A percentile compares a stretch with the other conserved stretches of the same genome.
phyloP scores from a whole-genome alignment of 2,329 filamentous ascomycete species.

The Stagonosporopsis tanaceti region DNA sequence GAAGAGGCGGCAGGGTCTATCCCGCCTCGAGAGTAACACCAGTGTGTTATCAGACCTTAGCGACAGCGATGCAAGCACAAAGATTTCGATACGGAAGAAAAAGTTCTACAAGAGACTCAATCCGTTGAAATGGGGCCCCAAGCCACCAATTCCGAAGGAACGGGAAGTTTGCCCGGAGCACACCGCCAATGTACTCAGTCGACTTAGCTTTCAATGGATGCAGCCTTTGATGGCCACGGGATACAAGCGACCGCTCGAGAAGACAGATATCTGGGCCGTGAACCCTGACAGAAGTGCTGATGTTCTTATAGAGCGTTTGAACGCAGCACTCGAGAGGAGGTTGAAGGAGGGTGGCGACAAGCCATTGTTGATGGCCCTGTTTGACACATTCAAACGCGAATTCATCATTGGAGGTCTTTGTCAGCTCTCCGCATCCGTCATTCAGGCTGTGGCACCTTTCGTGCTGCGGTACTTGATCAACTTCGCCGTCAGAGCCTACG shows the following conservation, averaged over 20 bases:
- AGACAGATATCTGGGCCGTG: constrained; percentile 87
- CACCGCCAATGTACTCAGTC: constrained; percentile 75
- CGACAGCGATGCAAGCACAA: constrained; percentile 40
- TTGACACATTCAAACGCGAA: constrained; percentile 85
- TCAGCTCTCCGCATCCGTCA: constrained; percentile 73
- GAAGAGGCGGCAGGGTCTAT: constrained; percentile 27
- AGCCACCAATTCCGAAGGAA: constrained; percentile 64
- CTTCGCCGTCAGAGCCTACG: constrained; percentile 82
- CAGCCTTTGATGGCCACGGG: constrained; percentile 82
- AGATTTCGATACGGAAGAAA: constrained; percentile 45
- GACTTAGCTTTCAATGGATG: constrained; percentile 89
- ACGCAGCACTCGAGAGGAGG: constrained; percentile 73
- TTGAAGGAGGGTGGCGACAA: constrained; percentile 72
- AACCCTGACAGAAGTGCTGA: constrained; percentile 81
- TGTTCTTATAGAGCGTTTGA: constrained; percentile 71
- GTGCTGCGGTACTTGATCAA: constrained; percentile 84
- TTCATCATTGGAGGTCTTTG: constrained; percentile 85
- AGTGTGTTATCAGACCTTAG: constrained; percentile 41
- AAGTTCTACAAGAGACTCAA: constrained; percentile 69
- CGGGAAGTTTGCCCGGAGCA: constrained; percentile 71
- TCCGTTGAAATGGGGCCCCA: constrained; percentile 57
- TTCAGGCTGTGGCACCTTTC: constrained; percentile 84
- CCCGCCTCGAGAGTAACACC: constrained; percentile 39
- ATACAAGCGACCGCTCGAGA: constrained; percentile 82
- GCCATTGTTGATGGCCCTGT: constrained; percentile 80